Base-by-base conservation (phyloP, 2,329 filamentous ascomycete genomes). In the Aureobasidium sp. region DNA sequence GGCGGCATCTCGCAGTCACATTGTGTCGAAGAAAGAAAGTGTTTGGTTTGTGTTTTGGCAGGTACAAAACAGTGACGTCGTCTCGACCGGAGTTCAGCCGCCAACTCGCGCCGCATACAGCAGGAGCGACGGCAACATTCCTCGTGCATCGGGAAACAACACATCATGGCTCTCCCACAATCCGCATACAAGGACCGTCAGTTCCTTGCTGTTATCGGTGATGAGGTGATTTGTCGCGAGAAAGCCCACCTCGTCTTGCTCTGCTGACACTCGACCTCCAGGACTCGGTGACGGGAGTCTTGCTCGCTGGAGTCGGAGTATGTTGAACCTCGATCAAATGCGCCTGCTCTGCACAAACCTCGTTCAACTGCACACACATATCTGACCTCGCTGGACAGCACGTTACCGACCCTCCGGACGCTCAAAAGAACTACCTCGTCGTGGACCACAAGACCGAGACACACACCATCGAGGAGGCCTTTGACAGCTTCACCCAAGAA, bases 351-450 rank as follows among this genome's bases (percentile, higher is more conserved):
- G 21, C 11, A 31, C 10, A 33, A 1, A 13, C 11, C 40, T 21
- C n/a, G n/a, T n/a, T n/a, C n/a, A n/a, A n/a, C n/a, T n/a, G n/a
- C n/a, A n/a, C n/a, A n/a, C n/a, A n/a, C n/a, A n/a, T n/a, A n/a
- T n/a, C 42, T 57, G 42, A 57, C 31, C 15, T 29, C 15, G 10
- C 25, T 33, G 21, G 4, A 57, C 65, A 96, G 92, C 93, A 97
- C 74, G 92, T 97, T 64, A 95, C 91, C 17, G 82, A 87, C 58
- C 88, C 90, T 7, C 90, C 93, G 46, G 90, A 95, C 72, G 84
- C 89, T 40, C 88, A 96, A 73, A 95, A 96, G 80, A 99, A 99
- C 81, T 99, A 96, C 78, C 85, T 99, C 10, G 90, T 99, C 60
- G 94, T 99, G 64, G 93, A 99, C 75, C 79, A 76, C 72, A 97